Conservation (phyloP, 1,139 yeast genomes). For the Kluyveromyces sp. region DNA sequence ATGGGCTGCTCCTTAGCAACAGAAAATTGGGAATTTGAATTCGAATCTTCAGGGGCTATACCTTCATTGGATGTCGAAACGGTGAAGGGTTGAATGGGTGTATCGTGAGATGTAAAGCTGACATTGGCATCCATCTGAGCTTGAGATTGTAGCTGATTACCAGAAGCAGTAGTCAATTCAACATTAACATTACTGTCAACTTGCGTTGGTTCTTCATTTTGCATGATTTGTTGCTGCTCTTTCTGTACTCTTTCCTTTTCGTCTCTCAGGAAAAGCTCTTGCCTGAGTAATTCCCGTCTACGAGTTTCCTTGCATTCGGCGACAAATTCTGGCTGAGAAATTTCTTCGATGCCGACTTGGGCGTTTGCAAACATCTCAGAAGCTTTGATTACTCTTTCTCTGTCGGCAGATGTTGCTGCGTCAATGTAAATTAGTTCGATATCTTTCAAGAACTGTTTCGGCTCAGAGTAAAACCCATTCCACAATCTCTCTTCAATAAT, state of each 20-base stretch:
- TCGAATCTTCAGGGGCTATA: neutral
- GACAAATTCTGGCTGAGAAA: constrained; percentile 64
- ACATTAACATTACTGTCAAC: constrained; percentile 4
- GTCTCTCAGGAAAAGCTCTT: constrained; percentile 35
- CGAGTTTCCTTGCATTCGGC: constrained; percentile 72
- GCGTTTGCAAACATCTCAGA: constrained; percentile 96
- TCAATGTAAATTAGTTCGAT: constrained; percentile 79
- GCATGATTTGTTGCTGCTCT: constrained; percentile 14
- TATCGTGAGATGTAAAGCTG: neutral
- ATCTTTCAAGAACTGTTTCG: constrained; percentile 81
- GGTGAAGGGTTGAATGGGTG: neutral
- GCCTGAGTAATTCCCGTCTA: constrained; percentile 56
- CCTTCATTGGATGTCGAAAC: constrained; percentile 5
- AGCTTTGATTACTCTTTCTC: constrained; percentile 82
- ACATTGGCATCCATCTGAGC: constrained; percentile 6
- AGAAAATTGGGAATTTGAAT: neutral
- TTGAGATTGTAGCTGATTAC: constrained; percentile 26
- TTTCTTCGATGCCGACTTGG: constrained; percentile 90
- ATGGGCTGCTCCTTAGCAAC: neutral
- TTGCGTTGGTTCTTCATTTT: constrained; percentile 1
- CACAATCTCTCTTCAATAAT: constrained; percentile 90
- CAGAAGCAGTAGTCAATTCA: constrained; percentile 23
- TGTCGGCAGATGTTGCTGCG: constrained; percentile 64
- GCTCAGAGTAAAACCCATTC: constrained; percentile 95
- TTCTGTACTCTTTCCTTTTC: constrained; percentile 31